Percentiles rank a stretch among this genome's conserved stretches.
These are phyloP conservation scores for Mycena capillaripes DNA, from an alignment of 768 basidiomycete species.

Conservation along the genomic window DNA sequence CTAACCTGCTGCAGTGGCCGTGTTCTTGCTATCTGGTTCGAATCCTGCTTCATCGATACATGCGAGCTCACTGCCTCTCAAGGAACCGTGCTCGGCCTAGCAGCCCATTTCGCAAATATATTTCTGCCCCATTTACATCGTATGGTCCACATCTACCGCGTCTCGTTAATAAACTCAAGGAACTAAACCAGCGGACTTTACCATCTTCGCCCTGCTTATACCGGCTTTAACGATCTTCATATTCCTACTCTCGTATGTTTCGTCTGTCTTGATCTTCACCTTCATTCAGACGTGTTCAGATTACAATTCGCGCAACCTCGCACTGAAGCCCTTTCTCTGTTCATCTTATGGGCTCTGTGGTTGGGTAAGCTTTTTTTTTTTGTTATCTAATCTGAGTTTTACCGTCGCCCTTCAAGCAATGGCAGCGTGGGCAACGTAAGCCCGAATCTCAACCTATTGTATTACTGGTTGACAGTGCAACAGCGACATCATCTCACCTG, in stretches of 20 bases:
- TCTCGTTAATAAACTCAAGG: neutral
- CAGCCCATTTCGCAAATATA: conserved; percentile 74
- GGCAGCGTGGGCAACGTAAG: conserved; percentile 83
- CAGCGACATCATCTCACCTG: conserved; percentile 78
- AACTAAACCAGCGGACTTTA: conserved; percentile 71
- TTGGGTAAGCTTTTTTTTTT: conserved; percentile 62
- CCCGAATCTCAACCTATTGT: conserved; percentile 3
- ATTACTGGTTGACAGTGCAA: conserved; percentile 19
- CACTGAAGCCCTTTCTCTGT: conserved; percentile 68
- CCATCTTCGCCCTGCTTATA: conserved; percentile 76
- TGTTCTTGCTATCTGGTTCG: conserved; percentile 60
- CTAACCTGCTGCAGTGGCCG: conserved; percentile 49
- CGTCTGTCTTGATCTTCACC: neutral
- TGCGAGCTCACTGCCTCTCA: conserved; percentile 8
- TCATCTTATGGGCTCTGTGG: conserved; percentile 76
- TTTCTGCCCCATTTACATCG: conserved; percentile 78
- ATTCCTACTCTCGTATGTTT: conserved; percentile 70
- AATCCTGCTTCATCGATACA: neutral
- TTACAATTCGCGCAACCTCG: conserved; percentile 79
- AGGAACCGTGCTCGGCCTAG: conserved; percentile 75
- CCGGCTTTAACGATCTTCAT: conserved; percentile 75
- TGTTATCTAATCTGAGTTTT: neutral
- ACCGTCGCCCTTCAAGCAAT: conserved; percentile 60
- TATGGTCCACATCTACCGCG: conserved; percentile 42
- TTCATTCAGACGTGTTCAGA: conserved; percentile 50